Base-by-base conservation (phyloP, 1,284 basidiomycete genomes). In the Rhodotorula sp. region DNA sequence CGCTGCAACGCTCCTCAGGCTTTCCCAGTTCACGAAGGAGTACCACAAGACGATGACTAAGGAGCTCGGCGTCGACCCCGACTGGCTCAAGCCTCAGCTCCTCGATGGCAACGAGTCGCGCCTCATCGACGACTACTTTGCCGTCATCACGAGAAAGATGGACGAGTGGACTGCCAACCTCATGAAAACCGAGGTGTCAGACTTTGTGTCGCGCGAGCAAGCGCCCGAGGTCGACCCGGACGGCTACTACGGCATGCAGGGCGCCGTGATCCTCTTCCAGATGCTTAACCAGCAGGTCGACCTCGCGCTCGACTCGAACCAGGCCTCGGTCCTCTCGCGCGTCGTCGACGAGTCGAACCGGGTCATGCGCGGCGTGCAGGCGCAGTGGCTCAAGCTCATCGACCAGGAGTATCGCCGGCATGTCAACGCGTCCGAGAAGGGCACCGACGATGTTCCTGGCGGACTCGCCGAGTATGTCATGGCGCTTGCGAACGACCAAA, bases 401-500 rank as follows among this genome's bases (percentile, higher is more conserved):
- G 92, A 94, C 67, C 81, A 84, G 29, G 96, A 99, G 80, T 89
- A 88, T 82, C 92, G 91, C 81, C 91, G 90, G 78, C 90, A 93
- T 78, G 84, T 86, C 20, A 92, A 94, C 78, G 79, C 79, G 36
- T 79, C 80, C 64, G 59, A 69, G 36, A 90, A 90, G 78, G 60
- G 57, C 54, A 44, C 34, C 10, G 90, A 93, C 1, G 93, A 96
- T 76, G 62, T 74, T 4, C 86, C 90, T 5, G 89, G 88, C 22
- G 95, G 96, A 1, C 82, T 99, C 64, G 92, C 93, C 69, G 95
- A 98, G 82, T 99, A 99, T 81, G 88, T 90, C 78, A 94, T 99
- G 77, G 94, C 94, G 27, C 86, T 99, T n/a, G 94, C 94, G 61
- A 99, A 99, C 82, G 95, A 99, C 82, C 94, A 97, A 81, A 89